Percentiles rank a stretch among this genome's conserved stretches.
These are phyloP conservation scores for Pestalotiopsis fici DNA, from an alignment of 2,329 filamentous ascomycete species.

Conservation along the genomic window DNA sequence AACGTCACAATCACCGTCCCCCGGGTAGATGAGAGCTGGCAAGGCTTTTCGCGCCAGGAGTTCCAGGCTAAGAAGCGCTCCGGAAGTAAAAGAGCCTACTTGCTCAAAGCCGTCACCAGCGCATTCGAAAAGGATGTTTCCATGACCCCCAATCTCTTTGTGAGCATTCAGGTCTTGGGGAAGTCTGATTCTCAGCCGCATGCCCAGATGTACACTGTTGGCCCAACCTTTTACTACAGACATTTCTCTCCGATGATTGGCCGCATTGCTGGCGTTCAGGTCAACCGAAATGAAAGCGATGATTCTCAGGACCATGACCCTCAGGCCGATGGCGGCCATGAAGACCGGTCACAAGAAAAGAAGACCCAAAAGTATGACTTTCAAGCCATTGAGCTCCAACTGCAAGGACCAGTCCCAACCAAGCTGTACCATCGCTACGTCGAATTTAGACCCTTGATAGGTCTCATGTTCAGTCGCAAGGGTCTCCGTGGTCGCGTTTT, in stretches of 20 bases:
- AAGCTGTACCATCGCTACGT: conserved; percentile 89
- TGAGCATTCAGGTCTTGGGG: conserved; percentile 80
- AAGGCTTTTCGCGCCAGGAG: conserved; percentile 60
- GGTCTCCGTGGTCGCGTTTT: conserved; percentile 79
- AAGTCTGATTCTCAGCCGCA: conserved; percentile 66
- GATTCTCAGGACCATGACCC: conserved; percentile 36
- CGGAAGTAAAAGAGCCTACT: conserved; percentile 84
- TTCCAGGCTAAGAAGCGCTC: conserved; percentile 81
- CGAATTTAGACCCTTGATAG: conserved; percentile 88
- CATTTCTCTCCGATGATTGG: conserved; percentile 91
- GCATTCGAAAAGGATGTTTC: conserved; percentile 62
- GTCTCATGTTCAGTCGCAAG: conserved; percentile 79
- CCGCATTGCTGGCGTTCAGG: conserved; percentile 72
- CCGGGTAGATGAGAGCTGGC: conserved; percentile 64
- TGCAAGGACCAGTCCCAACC: conserved; percentile 78
- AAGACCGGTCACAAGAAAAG: conserved; percentile 43
- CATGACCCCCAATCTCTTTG: conserved; percentile 68
- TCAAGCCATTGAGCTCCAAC: conserved; percentile 88
- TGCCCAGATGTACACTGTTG: conserved; percentile 77
- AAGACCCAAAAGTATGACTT: conserved; percentile 82
- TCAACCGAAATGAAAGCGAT: conserved; percentile 59
- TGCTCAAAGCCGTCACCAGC: conserved; percentile 68
- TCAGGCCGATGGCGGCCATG: background rate
- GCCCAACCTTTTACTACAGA: conserved; percentile 73
- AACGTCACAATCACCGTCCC: conserved; percentile 75